Evolutionary conservation across 2,329 filamentous ascomycete species (phyloP).

Genomic region (Pseudogymnoascus sp.): DNA sequence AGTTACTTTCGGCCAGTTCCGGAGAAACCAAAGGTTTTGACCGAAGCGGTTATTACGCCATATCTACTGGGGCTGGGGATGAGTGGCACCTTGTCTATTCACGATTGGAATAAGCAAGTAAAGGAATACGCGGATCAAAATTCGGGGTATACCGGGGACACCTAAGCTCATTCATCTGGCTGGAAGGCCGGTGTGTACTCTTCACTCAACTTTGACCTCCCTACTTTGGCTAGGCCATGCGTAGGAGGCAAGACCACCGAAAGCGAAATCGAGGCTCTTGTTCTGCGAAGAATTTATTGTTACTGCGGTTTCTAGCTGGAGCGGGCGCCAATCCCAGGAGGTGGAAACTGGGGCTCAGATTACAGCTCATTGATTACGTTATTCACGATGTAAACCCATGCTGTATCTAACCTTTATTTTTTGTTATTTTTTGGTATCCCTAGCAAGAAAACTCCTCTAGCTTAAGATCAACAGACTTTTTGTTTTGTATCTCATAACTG

Average conservation of each 20-base stretch:
- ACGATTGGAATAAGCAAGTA: not conserved
- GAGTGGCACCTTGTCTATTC: not conserved
- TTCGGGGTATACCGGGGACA: not conserved
- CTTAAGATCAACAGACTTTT: constrained; percentile 4
- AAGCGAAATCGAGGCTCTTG: not conserved
- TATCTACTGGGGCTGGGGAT: not conserved
- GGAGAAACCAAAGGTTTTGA: not conserved
- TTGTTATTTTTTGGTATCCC: constrained; percentile 1
- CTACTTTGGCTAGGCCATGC: not conserved
- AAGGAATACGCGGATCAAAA: not conserved
- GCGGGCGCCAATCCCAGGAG: not conserved
- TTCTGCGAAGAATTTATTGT: not conserved
- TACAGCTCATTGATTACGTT: not conserved
- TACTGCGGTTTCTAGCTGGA: not conserved
- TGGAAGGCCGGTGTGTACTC: not conserved
- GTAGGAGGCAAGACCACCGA: not conserved
- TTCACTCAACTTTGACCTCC: not conserved
- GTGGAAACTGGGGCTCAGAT: not conserved
- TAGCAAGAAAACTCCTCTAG: not conserved
- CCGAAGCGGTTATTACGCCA: not conserved
- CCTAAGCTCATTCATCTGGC: not conserved
- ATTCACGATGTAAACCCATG: not conserved
- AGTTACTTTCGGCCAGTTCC: not conserved
- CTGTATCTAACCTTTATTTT: not conserved
- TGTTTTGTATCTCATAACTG: not conserved